Evolutionary conservation across 2,329 filamentous ascomycete species (phyloP).

Genomic region (Penicillium sp.): DNA sequence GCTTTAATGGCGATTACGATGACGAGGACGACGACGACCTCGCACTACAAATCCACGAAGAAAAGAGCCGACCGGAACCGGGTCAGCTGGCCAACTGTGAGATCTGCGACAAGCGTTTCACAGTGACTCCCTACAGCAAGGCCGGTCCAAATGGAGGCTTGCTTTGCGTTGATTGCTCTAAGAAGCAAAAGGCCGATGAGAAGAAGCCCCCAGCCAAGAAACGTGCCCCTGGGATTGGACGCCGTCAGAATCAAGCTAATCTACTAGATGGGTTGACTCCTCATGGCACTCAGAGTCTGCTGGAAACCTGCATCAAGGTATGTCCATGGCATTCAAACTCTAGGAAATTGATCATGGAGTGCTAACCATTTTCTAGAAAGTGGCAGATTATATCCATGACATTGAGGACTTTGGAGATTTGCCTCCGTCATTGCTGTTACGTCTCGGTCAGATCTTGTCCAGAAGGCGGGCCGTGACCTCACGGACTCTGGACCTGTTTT

Average conservation of each 20-base stretch:
- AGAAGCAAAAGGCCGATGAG: slow-evolving; percentile 65
- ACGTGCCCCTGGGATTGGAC: slow-evolving; percentile 54
- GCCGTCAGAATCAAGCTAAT: slow-evolving; percentile 77
- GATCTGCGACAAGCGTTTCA: slow-evolving; percentile 81
- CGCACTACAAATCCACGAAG: slow-evolving; percentile 53
- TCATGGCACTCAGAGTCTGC: slow-evolving; percentile 42
- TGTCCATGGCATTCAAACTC: neutral
- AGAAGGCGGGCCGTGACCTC: slow-evolving; percentile 59
- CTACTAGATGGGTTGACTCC: slow-evolving; percentile 69
- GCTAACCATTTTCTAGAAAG: slow-evolving; percentile 44
- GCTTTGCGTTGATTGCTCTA: slow-evolving; percentile 79
- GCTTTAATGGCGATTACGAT: slow-evolving; percentile 42
- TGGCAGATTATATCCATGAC: slow-evolving; percentile 61
- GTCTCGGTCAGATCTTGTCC: slow-evolving; percentile 62
- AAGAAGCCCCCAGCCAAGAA: slow-evolving; percentile 57
- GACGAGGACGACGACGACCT: slow-evolving; percentile 48
- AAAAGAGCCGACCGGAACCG: slow-evolving; percentile 60
- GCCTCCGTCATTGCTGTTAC: slow-evolving; percentile 55
- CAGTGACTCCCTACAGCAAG: slow-evolving; percentile 84
- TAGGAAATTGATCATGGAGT: neutral
- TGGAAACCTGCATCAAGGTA: slow-evolving; percentile 59
- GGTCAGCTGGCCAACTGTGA: slow-evolving; percentile 89
- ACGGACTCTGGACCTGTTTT: slow-evolving; percentile 45
- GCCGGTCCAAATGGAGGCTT: slow-evolving; percentile 78
- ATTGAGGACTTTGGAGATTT: slow-evolving; percentile 64